Conservation (phyloP, 257 asterid species). For the Fraxinus quadrangulata region DNA sequence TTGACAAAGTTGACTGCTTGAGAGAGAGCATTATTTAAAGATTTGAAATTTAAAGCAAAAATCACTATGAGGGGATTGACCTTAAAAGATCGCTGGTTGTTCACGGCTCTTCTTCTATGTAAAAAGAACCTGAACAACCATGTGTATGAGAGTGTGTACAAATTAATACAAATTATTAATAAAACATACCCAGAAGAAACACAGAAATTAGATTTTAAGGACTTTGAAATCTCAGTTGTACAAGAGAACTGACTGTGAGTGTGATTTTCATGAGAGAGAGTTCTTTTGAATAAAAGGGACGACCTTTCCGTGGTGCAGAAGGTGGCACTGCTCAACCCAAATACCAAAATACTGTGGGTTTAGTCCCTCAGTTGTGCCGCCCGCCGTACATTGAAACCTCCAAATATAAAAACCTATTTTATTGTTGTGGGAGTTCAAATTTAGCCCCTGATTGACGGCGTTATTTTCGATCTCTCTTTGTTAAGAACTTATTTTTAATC, state of each 20-base stretch:
- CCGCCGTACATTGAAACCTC: neutral
- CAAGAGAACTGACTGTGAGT: no score
- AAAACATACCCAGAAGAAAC: neutral
- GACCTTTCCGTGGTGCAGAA: neutral
- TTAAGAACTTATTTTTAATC: no score
- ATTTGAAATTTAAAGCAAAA: neutral
- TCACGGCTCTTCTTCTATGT: neutral
- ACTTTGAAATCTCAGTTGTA: conserved; percentile 22
- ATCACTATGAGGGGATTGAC: neutral
- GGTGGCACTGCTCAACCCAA: neutral
- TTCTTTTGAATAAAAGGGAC: neutral
- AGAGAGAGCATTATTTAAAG: conserved; percentile 32
- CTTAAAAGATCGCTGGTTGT: neutral
- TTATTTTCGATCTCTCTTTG: no score
- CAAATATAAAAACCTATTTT: neutral
- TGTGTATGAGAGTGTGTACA: neutral
- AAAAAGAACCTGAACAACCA: conserved; percentile 9
- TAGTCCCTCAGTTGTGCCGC: neutral
- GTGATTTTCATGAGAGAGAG: neutral
- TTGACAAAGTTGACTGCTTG: conserved; percentile 41
- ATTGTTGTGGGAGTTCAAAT: no score
- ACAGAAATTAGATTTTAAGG: neutral
- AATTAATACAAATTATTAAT: neutral
- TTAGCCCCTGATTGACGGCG: no score
- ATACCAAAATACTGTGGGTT: neutral